A percentile compares a stretch with the other conserved stretches of the same genome.
These are phyloP conservation scores for Suillus plorans DNA, from an alignment of 768 basidiomycete genomes.

Conservation along the genomic window DNA sequence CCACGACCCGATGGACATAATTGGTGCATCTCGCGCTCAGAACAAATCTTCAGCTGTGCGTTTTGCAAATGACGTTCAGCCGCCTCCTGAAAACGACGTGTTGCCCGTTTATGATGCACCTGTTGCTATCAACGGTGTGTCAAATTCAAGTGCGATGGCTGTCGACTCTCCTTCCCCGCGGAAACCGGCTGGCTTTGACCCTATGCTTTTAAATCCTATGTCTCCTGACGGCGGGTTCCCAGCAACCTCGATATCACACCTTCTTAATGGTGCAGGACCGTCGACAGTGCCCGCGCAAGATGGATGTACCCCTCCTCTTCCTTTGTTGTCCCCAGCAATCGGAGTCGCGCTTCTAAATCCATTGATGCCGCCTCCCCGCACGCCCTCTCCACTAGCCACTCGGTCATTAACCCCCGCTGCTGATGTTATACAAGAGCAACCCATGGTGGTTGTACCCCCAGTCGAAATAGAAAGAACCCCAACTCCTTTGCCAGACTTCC, in stretches of 20 bases:
- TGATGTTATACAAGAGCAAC: slow-evolving; percentile 14
- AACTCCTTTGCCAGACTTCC: slow-evolving; percentile 78
- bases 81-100: neutral
- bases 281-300: neutral
- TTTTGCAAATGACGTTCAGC: slow-evolving; percentile 42
- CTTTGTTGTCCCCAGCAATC: neutral
- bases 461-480: slow-evolving; percentile 57
- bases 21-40: slow-evolving; percentile 22
- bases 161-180: slow-evolving; percentile 35
- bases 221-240: slow-evolving; percentile 30
- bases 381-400: neutral
- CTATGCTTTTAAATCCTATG: slow-evolving; percentile 53
- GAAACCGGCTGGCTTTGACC: slow-evolving; percentile 46
- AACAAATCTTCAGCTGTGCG: slow-evolving; percentile 43
- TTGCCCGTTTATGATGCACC: neutral
- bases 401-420: neutral
- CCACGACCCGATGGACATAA: slow-evolving; percentile 49
- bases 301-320: neutral
- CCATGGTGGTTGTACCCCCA: slow-evolving; percentile 22
- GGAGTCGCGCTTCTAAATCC: neutral
- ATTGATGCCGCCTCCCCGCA: neutral
- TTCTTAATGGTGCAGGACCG: slow-evolving; percentile 22
- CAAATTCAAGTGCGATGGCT: slow-evolving; percentile 33
- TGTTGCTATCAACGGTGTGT: neutral
- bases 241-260: slow-evolving; percentile 22